Base-by-base conservation (phyloP, 805 yeast species). In the Candida lessepsii region DNA sequence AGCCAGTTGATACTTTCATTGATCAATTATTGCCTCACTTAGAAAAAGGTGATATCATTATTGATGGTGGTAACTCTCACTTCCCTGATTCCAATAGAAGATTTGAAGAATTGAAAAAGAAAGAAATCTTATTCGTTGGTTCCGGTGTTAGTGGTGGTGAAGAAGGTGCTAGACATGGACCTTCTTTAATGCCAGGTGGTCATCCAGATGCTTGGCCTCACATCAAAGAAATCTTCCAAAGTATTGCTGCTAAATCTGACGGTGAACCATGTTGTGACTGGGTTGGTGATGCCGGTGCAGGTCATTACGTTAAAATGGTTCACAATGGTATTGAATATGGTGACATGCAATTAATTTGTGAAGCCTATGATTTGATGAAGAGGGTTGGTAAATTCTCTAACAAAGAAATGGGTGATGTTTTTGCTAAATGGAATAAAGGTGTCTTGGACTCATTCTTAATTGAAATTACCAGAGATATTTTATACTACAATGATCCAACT, bases 71-170 rank as follows among this genome's bases (percentile, higher is more conserved):
- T 78, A 91, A 91, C 88, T 93, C 98, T 33, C 96, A 91, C 73
- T 91, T 83, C 93, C 96, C 96, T 69, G 99, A 91, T 74, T 69
- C 96, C 47, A 90, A 90, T 85, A 89, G 98, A 75, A 87, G 99
- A 73, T 88, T 71, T 76, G 91, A 78, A 45, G 96, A 89, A 65
- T 80, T 91, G 66, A 81, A 84, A 67, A 74, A 70, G 42, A 81
- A 91, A 77, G 98, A 96, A 31, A 82, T 90, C 61, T 73, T 80
- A 52, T 93, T 88, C 56, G 98, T 91, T 50, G 99, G 99, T 61
- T 90, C 96, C 48, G 99, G 99, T 85, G 98, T 93, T 51, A 91
- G 98, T 56, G 99, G 99, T 72, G 99, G 99, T 78, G 99, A 91
- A 75, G 99, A 91, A 70, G 99, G 99, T 78, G 99, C 99, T 58